phyloP scores from a whole-genome alignment of 2,329 filamentous ascomycete species.

The Aspergillus pseudonomiae region DNA sequence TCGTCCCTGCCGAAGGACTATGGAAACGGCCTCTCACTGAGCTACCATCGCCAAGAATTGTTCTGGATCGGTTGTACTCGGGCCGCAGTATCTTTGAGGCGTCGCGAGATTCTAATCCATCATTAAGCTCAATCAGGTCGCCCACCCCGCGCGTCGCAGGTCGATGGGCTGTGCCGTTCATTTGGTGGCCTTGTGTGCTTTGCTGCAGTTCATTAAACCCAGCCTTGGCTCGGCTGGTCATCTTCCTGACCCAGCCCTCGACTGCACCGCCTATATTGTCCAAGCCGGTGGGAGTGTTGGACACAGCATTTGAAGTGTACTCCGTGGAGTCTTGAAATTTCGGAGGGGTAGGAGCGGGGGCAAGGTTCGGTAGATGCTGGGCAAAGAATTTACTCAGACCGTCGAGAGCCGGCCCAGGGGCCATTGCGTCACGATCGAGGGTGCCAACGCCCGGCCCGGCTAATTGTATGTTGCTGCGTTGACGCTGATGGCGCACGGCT shows the following conservation, averaged over 20 bases:
- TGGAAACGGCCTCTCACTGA: slow-evolving; percentile 31
- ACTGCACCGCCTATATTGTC: slow-evolving; percentile 86
- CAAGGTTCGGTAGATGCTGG: slow-evolving; percentile 78
- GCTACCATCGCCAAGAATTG: slow-evolving; percentile 20
- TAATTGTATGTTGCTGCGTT: slow-evolving; percentile 61
- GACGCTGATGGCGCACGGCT: slow-evolving; percentile 43
- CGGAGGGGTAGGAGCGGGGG: slow-evolving; percentile 66
- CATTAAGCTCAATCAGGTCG: slow-evolving; percentile 50
- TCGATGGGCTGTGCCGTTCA: slow-evolving; percentile 25
- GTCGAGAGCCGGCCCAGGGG: slow-evolving; percentile 76
- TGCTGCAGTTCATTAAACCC: slow-evolving; percentile 45
- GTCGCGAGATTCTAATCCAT: slow-evolving; percentile 35
- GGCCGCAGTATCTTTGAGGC: slow-evolving; percentile 24
- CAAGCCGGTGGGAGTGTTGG: slow-evolving; percentile 53
- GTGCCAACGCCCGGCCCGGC: slow-evolving; percentile 86
- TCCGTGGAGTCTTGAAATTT: slow-evolving; percentile 41
- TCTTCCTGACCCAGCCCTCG: slow-evolving; percentile 86
- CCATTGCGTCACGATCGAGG: slow-evolving; percentile 59
- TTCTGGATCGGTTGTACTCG: slow-evolving; percentile 20
- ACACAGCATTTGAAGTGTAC: slow-evolving; percentile 35
- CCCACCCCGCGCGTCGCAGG: slow-evolving; percentile 36
- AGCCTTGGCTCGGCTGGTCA: slow-evolving; percentile 58
- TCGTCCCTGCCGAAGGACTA: slow-evolving; percentile 33
- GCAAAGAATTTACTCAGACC: slow-evolving; percentile 81
- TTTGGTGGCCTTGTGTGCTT: slow-evolving; percentile 25